These are phyloP conservation scores for Rozella allomycis DNA, from an alignment of 371 early-diverging fungal species.

Conservation along the genomic window DNA sequence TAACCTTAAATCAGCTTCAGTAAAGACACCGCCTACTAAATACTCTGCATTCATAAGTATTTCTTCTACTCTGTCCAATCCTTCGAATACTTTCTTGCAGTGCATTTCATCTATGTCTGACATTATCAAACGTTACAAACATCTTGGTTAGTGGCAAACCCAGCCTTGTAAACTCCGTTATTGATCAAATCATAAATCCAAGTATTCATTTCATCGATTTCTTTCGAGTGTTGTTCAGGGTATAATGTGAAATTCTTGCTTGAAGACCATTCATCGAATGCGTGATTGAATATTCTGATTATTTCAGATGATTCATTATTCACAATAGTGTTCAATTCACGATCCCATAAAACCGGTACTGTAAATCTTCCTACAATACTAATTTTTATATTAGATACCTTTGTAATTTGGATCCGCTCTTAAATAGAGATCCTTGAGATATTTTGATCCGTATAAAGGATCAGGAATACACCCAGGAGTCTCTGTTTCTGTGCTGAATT, in stretches of 20 bases:
- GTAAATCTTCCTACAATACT: slow-evolving; percentile 22
- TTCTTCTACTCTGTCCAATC: slow-evolving; percentile 60
- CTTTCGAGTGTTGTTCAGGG: slow-evolving; percentile 39
- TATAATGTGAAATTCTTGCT: slow-evolving; percentile 22
- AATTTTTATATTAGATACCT: too few species aligned
- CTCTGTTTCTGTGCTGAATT: slow-evolving; percentile 13
- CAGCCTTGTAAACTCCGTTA: slow-evolving; percentile 61
- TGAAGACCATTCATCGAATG: slow-evolving; percentile 40
- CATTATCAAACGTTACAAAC: too few species aligned
- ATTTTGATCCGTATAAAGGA: slow-evolving; percentile 40
- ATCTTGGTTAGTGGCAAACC: slow-evolving; percentile 71
- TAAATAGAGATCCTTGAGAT: slow-evolving; percentile 64
- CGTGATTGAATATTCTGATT: slow-evolving; percentile 75
- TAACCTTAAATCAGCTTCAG: slow-evolving; percentile 76
- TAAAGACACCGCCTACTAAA: slow-evolving; percentile 48
- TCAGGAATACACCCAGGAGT: slow-evolving; percentile 60
- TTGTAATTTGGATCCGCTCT: slow-evolving; percentile 53
- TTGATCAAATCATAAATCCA: slow-evolving; percentile 73
- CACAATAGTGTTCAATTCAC: slow-evolving; percentile 72
- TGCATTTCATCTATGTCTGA: too few species aligned
- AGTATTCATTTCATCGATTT: slow-evolving; percentile 64
- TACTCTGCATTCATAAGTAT: slow-evolving; percentile 42
- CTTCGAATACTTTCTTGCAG: slow-evolving; percentile 35
- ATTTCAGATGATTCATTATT: slow-evolving; percentile 91
- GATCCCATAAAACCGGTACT: slow-evolving; percentile 65